These are phyloP conservation scores for Xylaria sp. DNA, from an alignment of 2,329 filamentous ascomycete genomes.

Conservation along the genomic window DNA sequence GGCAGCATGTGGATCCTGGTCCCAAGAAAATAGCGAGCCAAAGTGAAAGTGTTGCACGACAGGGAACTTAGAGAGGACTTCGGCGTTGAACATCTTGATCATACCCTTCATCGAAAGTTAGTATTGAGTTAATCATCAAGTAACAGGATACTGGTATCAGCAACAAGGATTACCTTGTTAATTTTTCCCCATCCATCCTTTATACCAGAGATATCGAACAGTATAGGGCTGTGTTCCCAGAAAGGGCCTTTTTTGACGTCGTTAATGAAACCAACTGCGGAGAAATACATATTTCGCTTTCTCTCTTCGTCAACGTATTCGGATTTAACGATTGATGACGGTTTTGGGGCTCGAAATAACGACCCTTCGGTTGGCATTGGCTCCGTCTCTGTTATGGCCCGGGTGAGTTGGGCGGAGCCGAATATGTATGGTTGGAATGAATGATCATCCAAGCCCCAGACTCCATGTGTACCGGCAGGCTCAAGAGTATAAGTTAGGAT, in stretches of 20 bases:
- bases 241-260: slow-evolving; percentile 97
- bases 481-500: slow-evolving; percentile 94
- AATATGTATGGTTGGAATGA: slow-evolving; percentile 95
- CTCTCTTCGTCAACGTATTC: slow-evolving; percentile 73
- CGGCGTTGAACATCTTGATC: slow-evolving; percentile 99
- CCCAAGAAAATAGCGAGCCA: slow-evolving; percentile 82
- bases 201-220: slow-evolving; percentile 94
- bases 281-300: slow-evolving; percentile 86
- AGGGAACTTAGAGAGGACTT: slow-evolving; percentile 95
- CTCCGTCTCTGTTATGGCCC: slow-evolving; percentile 72
- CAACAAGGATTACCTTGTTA: slow-evolving; percentile 70
- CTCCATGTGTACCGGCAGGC: slow-evolving; percentile 93
- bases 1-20: slow-evolving; percentile 70
- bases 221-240: slow-evolving; percentile 94
- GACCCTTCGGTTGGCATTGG: slow-evolving; percentile 83
- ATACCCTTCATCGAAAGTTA: slow-evolving; percentile 71
- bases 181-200: slow-evolving; percentile 97
- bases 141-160: neutral
- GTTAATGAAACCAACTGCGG: slow-evolving; percentile 95
- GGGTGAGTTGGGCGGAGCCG: slow-evolving; percentile 88
- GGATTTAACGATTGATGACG: slow-evolving; percentile 73
- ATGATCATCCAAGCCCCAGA: slow-evolving; percentile 99
- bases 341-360: slow-evolving; percentile 74
- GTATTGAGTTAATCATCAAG: neutral
- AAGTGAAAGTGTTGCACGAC: slow-evolving; percentile 97